Percentiles rank a stretch among this genome's conserved stretches.
phyloP scores from a whole-genome alignment of 306 rosid genomes.

The Alnus glutinosa region DNA sequence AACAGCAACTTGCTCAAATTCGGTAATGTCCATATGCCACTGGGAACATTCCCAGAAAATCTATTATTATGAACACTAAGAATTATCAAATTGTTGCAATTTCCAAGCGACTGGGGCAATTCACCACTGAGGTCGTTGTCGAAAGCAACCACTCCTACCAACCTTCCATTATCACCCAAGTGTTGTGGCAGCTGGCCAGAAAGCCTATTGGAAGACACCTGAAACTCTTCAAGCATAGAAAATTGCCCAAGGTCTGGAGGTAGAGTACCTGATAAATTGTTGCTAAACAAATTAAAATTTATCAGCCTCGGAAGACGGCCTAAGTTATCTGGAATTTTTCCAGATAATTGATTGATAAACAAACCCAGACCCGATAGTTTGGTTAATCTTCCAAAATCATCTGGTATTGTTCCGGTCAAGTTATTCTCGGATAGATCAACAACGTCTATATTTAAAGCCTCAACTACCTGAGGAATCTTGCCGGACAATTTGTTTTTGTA shows the following conservation, averaged over 20 bases:
- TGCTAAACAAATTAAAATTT: slow-evolving; percentile 35
- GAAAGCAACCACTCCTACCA: slow-evolving; percentile 34
- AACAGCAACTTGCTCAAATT: slow-evolving; percentile 36
- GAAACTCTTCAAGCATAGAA: slow-evolving; percentile 39
- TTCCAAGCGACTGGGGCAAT: slow-evolving; percentile 66
- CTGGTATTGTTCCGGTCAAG: slow-evolving; percentile 58
- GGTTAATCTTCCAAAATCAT: slow-evolving; percentile 55
- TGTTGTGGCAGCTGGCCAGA: slow-evolving; percentile 55
- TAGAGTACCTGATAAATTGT: slow-evolving; percentile 57
- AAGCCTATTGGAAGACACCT: slow-evolving; percentile 40
- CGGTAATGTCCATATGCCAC: slow-evolving; percentile 56
- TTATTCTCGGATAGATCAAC: slow-evolving; percentile 47
- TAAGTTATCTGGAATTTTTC: slow-evolving; percentile 58
- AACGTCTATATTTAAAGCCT: slow-evolving; percentile 34
- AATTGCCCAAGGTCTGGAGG: slow-evolving; percentile 57
- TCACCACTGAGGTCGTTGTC: slow-evolving; percentile 57
- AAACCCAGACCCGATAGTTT: slow-evolving; percentile 38
- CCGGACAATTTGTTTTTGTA: slow-evolving; percentile 51
- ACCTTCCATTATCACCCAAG: slow-evolving; percentile 51
- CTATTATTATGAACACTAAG: slow-evolving; percentile 40
- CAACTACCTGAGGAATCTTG: slow-evolving; percentile 47
- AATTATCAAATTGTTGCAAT: slow-evolving; percentile 35
- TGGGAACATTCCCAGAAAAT: slow-evolving; percentile 59
- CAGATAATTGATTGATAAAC: slow-evolving; percentile 45
- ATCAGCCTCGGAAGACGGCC: slow-evolving; percentile 51